These are phyloP conservation scores for Yarrowia divulgata DNA, from an alignment of 805 yeast genomes.

Conservation along the genomic window DNA sequence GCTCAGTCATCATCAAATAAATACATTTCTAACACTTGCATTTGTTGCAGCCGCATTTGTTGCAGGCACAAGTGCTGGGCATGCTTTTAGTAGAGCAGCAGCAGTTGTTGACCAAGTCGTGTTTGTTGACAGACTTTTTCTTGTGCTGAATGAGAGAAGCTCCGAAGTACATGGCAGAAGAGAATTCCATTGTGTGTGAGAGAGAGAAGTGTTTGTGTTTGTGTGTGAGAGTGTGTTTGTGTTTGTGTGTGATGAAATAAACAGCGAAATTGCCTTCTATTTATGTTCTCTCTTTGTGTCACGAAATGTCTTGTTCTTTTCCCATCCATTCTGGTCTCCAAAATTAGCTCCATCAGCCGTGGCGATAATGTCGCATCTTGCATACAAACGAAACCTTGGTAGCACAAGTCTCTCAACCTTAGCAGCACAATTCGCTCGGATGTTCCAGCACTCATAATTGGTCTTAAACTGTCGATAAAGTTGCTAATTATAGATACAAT, in stretches of 20 bases:
- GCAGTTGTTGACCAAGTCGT: slow-evolving; percentile 6
- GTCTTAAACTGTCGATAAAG: too few species aligned
- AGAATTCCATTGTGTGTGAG: slow-evolving; percentile 1
- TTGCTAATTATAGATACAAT: too few species aligned
- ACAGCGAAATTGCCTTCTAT: neutral
- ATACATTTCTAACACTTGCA: slow-evolving; percentile 1
- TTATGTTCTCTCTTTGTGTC: neutral
- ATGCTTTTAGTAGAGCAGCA: neutral
- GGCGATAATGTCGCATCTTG: slow-evolving; percentile 5
- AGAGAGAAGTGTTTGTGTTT: neutral
- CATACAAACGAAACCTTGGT: neutral
- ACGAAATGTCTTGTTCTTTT: too few species aligned
- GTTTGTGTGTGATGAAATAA: neutral
- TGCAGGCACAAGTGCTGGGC: neutral
- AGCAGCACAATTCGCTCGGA: slow-evolving; percentile 6
- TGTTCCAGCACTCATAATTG: too few species aligned
- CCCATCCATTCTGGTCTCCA: neutral
- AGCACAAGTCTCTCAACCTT: slow-evolving; percentile 1
- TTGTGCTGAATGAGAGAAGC: slow-evolving; percentile 8
- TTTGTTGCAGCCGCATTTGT: neutral
- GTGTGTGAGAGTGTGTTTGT: neutral
- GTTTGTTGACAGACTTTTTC: neutral
- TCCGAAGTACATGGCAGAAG: neutral
- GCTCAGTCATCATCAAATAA: too few species aligned
- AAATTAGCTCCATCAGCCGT: neutral